These are phyloP conservation scores for Aureobasidium subglaciale DNA, from an alignment of 2,329 filamentous ascomycete species.

Conservation along the genomic window DNA sequence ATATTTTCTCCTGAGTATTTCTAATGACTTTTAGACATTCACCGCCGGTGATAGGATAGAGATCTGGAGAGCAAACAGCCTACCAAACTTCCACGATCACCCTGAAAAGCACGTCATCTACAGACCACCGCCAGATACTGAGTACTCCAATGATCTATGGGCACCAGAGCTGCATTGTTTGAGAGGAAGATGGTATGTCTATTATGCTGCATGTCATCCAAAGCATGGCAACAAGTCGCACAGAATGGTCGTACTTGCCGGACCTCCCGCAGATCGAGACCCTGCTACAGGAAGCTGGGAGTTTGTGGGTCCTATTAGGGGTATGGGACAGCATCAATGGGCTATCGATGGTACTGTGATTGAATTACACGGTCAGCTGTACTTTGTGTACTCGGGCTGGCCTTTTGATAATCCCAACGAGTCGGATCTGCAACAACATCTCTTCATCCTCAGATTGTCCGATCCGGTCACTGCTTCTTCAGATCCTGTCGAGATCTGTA, in stretches of 20 bases:
- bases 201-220: constrained; percentile 39
- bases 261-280: constrained; percentile 28
- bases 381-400: constrained; percentile 43
- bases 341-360: constrained; percentile 43
- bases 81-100: constrained; percentile 34
- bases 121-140: constrained; percentile 36
- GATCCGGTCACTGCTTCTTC: constrained; percentile 31
- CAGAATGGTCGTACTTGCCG: constrained; percentile 40
- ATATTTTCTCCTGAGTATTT: not conserved
- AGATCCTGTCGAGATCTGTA: constrained; percentile 33
- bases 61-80: constrained; percentile 36
- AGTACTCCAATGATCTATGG: constrained; percentile 45
- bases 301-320: constrained; percentile 35
- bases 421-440: constrained; percentile 35
- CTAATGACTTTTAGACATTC: constrained; percentile 29
- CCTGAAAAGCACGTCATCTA: constrained; percentile 33
- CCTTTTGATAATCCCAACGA: constrained; percentile 29
- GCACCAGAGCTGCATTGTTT: constrained; percentile 50
- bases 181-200: constrained; percentile 48
- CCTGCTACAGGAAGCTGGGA: constrained; percentile 33
- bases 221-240: constrained; percentile 38
- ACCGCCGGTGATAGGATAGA: constrained; percentile 39
- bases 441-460: constrained; percentile 37
- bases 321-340: constrained; percentile 39
- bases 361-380: constrained; percentile 30